Base-by-base conservation (phyloP, 495 filamentous ascomycete species). In the Penicillium waksmanii region DNA sequence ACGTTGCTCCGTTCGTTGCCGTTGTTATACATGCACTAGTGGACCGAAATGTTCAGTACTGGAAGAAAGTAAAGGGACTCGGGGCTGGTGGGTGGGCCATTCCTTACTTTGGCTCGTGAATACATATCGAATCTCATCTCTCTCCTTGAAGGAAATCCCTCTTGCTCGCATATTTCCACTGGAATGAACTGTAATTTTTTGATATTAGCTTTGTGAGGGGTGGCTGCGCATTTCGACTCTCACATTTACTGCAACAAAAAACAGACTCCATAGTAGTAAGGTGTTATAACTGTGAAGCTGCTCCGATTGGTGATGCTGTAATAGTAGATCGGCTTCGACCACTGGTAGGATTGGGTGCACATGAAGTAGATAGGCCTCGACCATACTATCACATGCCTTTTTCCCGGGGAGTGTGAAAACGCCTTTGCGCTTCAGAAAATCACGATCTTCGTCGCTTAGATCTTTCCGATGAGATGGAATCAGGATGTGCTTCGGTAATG, bases 321-420 rank as follows among this genome's bases (percentile, higher is more conserved):
- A 51, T 43, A 79, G 67, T 0, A 57, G 47, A 8, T 67, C 60
- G 2, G 54, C 70, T 35, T 80, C 75, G 18, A 80, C 60, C 17
- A 79, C 63, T 1, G 76, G 77, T 27, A 77, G 50, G 13, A 76
- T 64, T 6, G 76, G 70, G 58, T 79, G 74, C 11, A 79, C 73
- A 57, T 77, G 66, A 33, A 67, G 56, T 40, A 79, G 71, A 44
- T 78, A 77, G 25, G 68, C 67, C 5, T 44, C 56, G 48, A 79
- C 31, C 40, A 75, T 57, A 36, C 48, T 40, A 27, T 69, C 51
- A 53, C 71, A 75, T 1, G 66, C 51, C 10, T 61, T 44, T 2
- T 42, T 64, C 7, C 50, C 43, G 0, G 73, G 73, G 15, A 75
- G 43, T 12, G 27, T 67, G 31, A 68, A 73, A n/a, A 70, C 69